phyloP scores from a whole-genome alignment of 305 asterid species.

The Fraxinus baroniana region DNA sequence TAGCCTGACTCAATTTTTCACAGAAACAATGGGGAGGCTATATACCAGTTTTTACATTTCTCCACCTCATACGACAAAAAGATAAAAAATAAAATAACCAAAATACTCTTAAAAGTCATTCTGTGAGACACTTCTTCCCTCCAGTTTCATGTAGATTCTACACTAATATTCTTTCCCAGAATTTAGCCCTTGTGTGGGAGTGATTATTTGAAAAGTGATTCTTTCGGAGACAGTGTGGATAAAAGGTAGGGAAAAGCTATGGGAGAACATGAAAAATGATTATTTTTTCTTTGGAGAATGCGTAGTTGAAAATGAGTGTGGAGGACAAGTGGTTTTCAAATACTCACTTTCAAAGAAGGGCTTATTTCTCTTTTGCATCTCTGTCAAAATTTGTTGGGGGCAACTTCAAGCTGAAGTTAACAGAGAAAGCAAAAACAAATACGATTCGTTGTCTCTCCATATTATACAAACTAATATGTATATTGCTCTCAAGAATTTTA shows the following conservation, averaged over 20 bases:
- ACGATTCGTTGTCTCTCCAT: not conserved
- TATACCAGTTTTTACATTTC: not conserved
- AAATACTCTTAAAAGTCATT: not conserved
- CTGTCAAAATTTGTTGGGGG: not conserved
- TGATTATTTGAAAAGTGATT: not conserved
- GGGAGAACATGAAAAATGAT: not conserved
- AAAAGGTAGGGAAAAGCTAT: not conserved
- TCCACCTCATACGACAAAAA: not conserved
- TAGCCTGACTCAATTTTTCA: not conserved
- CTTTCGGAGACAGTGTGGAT: not conserved
- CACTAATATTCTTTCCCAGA: not conserved
- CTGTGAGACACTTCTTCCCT: not conserved
- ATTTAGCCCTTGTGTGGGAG: not conserved
- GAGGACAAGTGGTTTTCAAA: not conserved
- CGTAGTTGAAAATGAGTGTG: not conserved
- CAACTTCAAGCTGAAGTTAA: not conserved
- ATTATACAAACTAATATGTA: not conserved
- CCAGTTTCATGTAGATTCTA: constrained; percentile 5
- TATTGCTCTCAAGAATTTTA: not conserved
- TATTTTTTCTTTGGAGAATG: not conserved
- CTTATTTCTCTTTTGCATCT: not conserved
- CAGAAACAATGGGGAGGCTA: not conserved
- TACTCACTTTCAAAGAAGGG: not conserved
- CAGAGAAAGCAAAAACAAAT: not conserved
- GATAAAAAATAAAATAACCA: not conserved